These are phyloP conservation scores for Ceratobasidium sp. DNA, from an alignment of 1,284 basidiomycete genomes.

Conservation along the genomic window DNA sequence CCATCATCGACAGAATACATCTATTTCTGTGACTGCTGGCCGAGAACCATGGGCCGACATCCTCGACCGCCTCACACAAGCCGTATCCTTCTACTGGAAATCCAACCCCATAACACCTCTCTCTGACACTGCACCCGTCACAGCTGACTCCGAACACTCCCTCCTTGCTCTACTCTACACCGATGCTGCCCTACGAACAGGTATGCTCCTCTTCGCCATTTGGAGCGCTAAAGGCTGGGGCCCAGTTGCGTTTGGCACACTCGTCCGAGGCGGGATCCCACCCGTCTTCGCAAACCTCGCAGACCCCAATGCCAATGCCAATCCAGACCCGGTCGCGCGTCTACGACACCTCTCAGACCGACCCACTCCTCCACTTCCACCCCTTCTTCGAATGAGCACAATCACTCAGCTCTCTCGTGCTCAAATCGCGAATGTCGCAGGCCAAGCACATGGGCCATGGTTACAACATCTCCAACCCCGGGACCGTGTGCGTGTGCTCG, in stretches of 20 bases:
- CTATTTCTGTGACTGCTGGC: constrained; percentile 54
- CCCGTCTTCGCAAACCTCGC: constrained; percentile 61
- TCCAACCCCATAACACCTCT: constrained; percentile 52
- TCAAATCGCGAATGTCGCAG: constrained; percentile 69
- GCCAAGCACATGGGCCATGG: constrained; percentile 84
- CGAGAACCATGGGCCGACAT: constrained; percentile 77
- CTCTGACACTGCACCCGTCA: constrained; percentile 44
- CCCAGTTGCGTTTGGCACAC: constrained; percentile 76
- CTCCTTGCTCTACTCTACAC: constrained; percentile 74
- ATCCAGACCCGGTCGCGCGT: background rate
- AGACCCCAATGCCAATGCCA: constrained; percentile 55
- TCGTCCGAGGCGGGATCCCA: constrained; percentile 71
- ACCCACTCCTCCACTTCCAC: constrained; percentile 58
- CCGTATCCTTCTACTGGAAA: constrained; percentile 69
- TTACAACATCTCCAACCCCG: constrained; percentile 79
- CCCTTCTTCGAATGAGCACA: constrained; percentile 65
- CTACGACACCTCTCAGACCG: constrained; percentile 29
- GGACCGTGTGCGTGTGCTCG: constrained; percentile 76
- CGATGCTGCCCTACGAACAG: constrained; percentile 72
- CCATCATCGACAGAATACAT: constrained; percentile 55
- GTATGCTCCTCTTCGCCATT: constrained; percentile 74
- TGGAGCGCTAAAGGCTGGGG: constrained; percentile 92
- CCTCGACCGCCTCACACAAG: constrained; percentile 74
- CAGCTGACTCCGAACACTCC: constrained; percentile 66
- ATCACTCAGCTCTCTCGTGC: constrained; percentile 75